Base-by-base conservation (phyloP, 139 green algal species). In the Tetraselmis chui region DNA sequence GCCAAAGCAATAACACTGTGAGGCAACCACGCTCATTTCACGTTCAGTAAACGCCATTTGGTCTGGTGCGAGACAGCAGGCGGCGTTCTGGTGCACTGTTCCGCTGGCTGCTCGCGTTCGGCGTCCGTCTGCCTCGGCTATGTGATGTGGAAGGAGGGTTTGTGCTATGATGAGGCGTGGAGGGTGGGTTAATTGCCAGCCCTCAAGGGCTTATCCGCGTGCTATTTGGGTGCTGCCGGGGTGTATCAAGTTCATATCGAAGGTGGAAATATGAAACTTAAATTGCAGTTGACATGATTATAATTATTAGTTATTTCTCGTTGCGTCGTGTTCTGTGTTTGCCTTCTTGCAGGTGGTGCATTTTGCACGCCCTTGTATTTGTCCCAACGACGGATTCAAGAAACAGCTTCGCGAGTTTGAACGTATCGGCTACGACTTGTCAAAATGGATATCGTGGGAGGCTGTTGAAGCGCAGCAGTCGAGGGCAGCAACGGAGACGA, bases 321-420 rank as follows among this genome's bases (percentile, higher is more conserved):
- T 67, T 67, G 45, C 45, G 18, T 67, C 45, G 11, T 67, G 11
- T 67, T 5, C 18, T 67, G 45, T 5, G 11, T 67, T 25, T 67
- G 45, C 18, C 45, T 67, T n/a, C n/a, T 18, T 67, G 18, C 45
- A 67, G 45, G 45, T 67, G 24, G 80, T 90, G 30, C 85, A 85
- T 31, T 58, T 29, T 2, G 81, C 84, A 27, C 85, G 87, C 2
- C 87, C 87, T 5, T 88, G 82, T 80, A 83, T 87, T 27, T 32
- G 74, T 78, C 87, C 87, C 79, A 90, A 90, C 79, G n/a, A 58
- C 1, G 87, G 87, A 23, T 90, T 90, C 80, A 1, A 78, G 32
- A 78, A 85, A 80, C 87, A 90, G 84, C 85, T 90, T 29, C 77
- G 67, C 32, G 77, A 79, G 1, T 89, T 84, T 30, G 80, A 81